These are phyloP conservation scores for Colletotrichum australisinense DNA, from an alignment of 2,329 filamentous ascomycete genomes.

Conservation along the genomic window DNA sequence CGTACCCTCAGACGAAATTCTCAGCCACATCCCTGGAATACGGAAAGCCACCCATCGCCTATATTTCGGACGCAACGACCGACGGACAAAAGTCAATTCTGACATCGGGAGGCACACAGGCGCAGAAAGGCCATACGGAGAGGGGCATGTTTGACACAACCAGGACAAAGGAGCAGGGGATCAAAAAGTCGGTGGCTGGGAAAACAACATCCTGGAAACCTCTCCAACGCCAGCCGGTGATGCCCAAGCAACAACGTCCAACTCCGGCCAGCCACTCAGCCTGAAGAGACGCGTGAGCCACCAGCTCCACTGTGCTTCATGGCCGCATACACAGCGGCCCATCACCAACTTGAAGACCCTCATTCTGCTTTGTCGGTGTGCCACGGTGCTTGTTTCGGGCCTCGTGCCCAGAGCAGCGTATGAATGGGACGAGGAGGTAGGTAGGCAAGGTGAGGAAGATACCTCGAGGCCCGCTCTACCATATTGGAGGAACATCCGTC, in stretches of 20 bases:
- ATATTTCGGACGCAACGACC: slow-evolving; percentile 14
- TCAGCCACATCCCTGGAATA: slow-evolving; percentile 34
- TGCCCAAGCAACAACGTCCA: slow-evolving; percentile 33
- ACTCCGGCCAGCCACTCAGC: slow-evolving; percentile 34
- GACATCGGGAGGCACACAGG: slow-evolving; percentile 20
- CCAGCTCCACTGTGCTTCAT: slow-evolving; percentile 42
- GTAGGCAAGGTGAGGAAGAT: not conserved
- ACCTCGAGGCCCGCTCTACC: not conserved
- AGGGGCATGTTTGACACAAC: not conserved
- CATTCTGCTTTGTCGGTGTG: slow-evolving; percentile 25
- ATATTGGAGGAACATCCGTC: not conserved
- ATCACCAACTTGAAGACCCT: slow-evolving; percentile 31
- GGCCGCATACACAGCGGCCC: slow-evolving; percentile 41
- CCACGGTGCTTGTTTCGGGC: slow-evolving; percentile 29
- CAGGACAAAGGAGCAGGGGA: not conserved
- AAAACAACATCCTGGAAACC: slow-evolving; percentile 24
- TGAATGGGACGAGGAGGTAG: too few relatives aligned
- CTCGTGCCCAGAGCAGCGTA: not conserved
- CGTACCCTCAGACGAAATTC: slow-evolving; percentile 23
- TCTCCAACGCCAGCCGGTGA: slow-evolving; percentile 30
- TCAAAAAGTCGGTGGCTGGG: slow-evolving; percentile 35
- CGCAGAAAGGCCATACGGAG: too few relatives aligned
- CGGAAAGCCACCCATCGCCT: slow-evolving; percentile 29
- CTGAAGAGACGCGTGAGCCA: slow-evolving; percentile 31
- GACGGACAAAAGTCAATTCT: slow-evolving; percentile 28